Evolutionary conservation across 2,329 filamentous ascomycete genomes (phyloP), one percentile per base, ranked within the genome.

Genomic region (Phialemonium atrogriseum): DNA sequence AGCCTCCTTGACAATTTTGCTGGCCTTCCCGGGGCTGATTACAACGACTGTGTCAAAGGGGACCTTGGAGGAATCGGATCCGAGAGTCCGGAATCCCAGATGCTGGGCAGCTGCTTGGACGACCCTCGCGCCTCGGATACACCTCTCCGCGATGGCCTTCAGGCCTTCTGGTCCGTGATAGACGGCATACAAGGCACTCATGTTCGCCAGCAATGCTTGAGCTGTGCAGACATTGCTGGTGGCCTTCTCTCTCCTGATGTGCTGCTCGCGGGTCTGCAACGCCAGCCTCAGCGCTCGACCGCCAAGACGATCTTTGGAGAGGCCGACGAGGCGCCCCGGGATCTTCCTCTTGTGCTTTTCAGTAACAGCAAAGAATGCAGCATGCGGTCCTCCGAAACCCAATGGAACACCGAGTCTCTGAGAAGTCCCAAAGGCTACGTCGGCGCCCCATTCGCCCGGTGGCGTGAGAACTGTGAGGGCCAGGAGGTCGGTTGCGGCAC

Each of bases 171-270:
- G 89, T 4, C 89, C 89, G 54, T 96, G 89, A 57, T 95, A 96
- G 33, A 95, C 70, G 32, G 87, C 88, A 52, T 94, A 96, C 64
- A 95, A 81, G 33, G 88, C 86, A 45, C 78, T 89, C 85, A 95
- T 95, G 58, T 96, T 96, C 22, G 89, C 89, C 31, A 95, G 68
- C 16, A 96, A 65, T 7, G 89, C 89, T 60, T 96, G 89, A 2
- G 89, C 88, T 2, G 89, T 96, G 64, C 89, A 96, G 37, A 95
- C 88, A 52, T 96, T 96, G 66, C 87, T 94, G 2, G 89, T 96
- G 2, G 89, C 89, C 70, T 95, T 95, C 56, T 96, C 89, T 50
- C 89, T 76, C 43, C 89, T 76, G 54, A 96, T 95, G 56, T 96
- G 89, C 64, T 96, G 89, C 62, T 96, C 89, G 47, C 89, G 73